Conservation (phyloP, 768 basidiomycete genomes). For the Cubamyces lactineus region DNA sequence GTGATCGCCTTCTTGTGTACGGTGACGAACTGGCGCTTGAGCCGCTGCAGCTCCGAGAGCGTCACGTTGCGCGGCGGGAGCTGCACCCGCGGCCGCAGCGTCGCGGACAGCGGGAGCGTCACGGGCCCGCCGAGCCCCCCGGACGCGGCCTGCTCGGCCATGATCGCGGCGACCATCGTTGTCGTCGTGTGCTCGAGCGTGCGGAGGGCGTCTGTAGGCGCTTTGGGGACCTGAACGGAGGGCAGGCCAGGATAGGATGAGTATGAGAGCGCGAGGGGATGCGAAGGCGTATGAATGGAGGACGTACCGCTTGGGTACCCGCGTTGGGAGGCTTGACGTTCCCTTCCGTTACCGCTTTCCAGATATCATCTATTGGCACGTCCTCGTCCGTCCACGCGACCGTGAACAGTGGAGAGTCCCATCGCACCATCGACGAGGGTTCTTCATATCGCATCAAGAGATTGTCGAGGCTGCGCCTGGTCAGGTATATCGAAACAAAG, state of each 20-base stretch:
- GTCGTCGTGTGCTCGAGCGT: slow-evolving; percentile 80
- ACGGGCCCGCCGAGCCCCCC: slow-evolving; percentile 56
- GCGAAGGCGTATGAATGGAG: neutral
- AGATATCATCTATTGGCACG: slow-evolving; percentile 71
- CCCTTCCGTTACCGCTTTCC: slow-evolving; percentile 79
- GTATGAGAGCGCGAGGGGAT: neutral
- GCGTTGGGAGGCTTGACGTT: slow-evolving; percentile 86
- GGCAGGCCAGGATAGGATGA: neutral
- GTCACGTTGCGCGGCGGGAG: slow-evolving; percentile 77
- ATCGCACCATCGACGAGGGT: slow-evolving; percentile 97
- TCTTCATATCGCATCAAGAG: slow-evolving; percentile 91
- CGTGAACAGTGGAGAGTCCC: slow-evolving; percentile 96
- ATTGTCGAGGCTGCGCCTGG: slow-evolving; percentile 69
- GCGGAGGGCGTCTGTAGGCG: slow-evolving; percentile 87
- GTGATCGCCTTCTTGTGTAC: slow-evolving; percentile 90
- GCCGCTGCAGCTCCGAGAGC: slow-evolving; percentile 83
- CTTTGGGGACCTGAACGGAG: slow-evolving; percentile 65
- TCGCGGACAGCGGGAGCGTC: slow-evolving; percentile 47
- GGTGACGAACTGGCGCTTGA: slow-evolving; percentile 90
- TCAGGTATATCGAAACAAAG: slow-evolving; percentile 20
- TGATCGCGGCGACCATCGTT: slow-evolving; percentile 69
- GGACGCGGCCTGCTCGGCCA: slow-evolving; percentile 61
- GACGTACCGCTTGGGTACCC: slow-evolving; percentile 72
- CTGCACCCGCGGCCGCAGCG: slow-evolving; percentile 49
- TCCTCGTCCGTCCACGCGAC: slow-evolving; percentile 73